Evolutionary conservation across 495 filamentous ascomycete species (phyloP), one percentile per base, ranked within the genome.

Genomic region (Neurospora sp.): DNA sequence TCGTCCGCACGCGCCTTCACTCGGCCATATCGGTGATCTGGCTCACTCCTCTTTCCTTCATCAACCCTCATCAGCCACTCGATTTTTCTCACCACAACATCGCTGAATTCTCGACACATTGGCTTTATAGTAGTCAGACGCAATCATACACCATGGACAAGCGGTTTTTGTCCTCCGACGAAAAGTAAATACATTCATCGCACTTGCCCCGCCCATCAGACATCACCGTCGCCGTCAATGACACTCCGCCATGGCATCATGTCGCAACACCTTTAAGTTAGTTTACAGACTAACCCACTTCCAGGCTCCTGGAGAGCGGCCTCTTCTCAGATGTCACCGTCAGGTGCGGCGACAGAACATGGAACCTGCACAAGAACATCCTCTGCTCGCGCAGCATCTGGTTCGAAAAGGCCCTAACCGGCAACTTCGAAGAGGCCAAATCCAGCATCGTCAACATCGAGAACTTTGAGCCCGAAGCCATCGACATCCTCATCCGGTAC

Each of bases 341-440:
- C 13, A 77, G 69, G 5, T 81, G 79, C 69, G 73, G 72, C 34
- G 73, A 74, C 66, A 48, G 48, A 42, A 77, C 72, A 19, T 81
- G 77, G 78, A 72, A 76, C 5, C 73, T 80, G 1, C 79, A 81
- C 72, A 80, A 79, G 34, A 77, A 74, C 71, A 81, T 81, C 6
- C 71, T 81, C 24, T 81, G 78, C 74, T 72, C 78, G 37, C 77
- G 79, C 24, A 77, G 75, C 69, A 34, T 40, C 10, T 81, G 78
- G 77, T 81, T 81, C 54, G 54, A 78, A 28, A 77, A 74, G 72
- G 79, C 78, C 8, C 74, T 80, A 7, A 76, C 39, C 5, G 79
- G 79, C 0, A 48, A 28, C 1, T 81, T 77, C 15, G n/a, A 77
- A 69, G 79, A 80, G 43, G 71, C 77, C 6, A 70, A 72, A n/a